Percentiles rank a stretch among this genome's conserved stretches.
Conservation (phyloP, 345 rosid species). For the Dipteronia dyeriana region DNA sequence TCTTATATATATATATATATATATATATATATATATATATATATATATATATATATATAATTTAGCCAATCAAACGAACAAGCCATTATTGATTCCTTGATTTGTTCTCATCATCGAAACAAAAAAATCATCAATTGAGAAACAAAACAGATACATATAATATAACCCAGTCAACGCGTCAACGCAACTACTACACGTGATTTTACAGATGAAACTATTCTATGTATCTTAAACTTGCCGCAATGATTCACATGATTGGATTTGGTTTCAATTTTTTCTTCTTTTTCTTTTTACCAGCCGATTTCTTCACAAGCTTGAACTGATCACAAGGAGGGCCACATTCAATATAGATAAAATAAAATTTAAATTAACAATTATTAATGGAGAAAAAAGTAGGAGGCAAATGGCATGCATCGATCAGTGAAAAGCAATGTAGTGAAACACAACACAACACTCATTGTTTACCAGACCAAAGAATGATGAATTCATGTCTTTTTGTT, state of each 20-base stretch:
- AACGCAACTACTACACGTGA: not conserved
- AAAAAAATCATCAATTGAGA: not conserved
- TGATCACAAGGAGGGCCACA: not conserved
- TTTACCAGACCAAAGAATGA: slow-evolving; percentile 6
- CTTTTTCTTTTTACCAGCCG: not conserved
- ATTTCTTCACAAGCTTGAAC: slow-evolving; percentile 14
- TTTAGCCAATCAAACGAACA: slow-evolving; percentile 3
- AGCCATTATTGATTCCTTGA: not conserved
- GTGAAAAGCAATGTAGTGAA: not conserved
- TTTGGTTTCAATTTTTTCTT: not conserved
- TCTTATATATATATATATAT: no score
- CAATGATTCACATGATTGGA: not conserved
- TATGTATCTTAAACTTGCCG: not conserved
- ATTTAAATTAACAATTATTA: not conserved
- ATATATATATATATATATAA: no score
- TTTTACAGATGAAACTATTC: not conserved
- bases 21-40: no score
- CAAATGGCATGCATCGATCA: not conserved
- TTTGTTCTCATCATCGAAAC: not conserved
- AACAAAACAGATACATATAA: not conserved
- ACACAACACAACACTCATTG: slow-evolving; percentile 3
- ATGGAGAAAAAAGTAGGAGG: not conserved
- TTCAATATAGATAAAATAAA: not conserved
- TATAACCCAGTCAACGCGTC: not conserved
- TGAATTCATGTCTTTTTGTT: slow-evolving; percentile 1